Percentiles rank a stretch among this genome's conserved stretches.
Evolutionary conservation across 1,284 basidiomycete genomes (phyloP).

Genomic region (Neotropicomus parvogracilis): DNA sequence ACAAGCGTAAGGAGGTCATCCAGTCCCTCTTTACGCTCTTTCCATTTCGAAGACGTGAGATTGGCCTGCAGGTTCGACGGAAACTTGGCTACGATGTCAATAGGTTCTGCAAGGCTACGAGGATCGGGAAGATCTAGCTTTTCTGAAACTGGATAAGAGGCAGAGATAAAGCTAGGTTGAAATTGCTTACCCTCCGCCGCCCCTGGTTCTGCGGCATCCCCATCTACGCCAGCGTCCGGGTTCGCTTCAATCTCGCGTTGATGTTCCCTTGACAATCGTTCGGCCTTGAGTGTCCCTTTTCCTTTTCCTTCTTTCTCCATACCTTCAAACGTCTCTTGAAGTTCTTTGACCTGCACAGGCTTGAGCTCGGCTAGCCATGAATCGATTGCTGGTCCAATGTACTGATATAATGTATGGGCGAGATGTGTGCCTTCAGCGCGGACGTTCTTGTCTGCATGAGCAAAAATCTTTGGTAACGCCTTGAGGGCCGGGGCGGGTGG

Average conservation of each 20-base stretch:
- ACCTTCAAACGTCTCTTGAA: conserved; percentile 86
- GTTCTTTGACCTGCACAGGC: conserved; percentile 96
- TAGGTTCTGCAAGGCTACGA: conserved; percentile 78
- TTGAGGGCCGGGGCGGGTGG: conserved; percentile 83
- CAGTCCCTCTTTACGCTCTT: conserved; percentile 91
- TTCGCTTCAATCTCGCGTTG: conserved; percentile 70
- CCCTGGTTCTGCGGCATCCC: conserved; percentile 36
- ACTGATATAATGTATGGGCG: conserved; percentile 79
- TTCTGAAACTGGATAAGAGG: conserved; percentile 21
- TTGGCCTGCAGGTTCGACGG: conserved; percentile 71
- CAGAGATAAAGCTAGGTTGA: conserved; percentile 11
- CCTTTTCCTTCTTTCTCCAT: conserved; percentile 84
- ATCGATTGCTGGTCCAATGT: conserved; percentile 84
- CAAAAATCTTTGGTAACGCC: conserved; percentile 88
- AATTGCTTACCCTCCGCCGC: conserved; percentile 25
- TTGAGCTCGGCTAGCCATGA: conserved; percentile 91
- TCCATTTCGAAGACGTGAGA: conserved; percentile 94
- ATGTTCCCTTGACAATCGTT: conserved; percentile 75
- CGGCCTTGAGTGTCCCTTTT: conserved; percentile 76
- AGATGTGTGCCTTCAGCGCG: conserved; percentile 87
- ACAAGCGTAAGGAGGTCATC: conserved; percentile 81
- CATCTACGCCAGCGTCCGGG: conserved; percentile 40
- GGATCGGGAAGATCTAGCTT: conserved; percentile 68
- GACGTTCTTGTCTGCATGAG: conserved; percentile 94
- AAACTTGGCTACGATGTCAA: conserved; percentile 74